Evolutionary conservation across 352 stramenopile species (phyloP).

Genomic region (Phytophthora melonis): DNA sequence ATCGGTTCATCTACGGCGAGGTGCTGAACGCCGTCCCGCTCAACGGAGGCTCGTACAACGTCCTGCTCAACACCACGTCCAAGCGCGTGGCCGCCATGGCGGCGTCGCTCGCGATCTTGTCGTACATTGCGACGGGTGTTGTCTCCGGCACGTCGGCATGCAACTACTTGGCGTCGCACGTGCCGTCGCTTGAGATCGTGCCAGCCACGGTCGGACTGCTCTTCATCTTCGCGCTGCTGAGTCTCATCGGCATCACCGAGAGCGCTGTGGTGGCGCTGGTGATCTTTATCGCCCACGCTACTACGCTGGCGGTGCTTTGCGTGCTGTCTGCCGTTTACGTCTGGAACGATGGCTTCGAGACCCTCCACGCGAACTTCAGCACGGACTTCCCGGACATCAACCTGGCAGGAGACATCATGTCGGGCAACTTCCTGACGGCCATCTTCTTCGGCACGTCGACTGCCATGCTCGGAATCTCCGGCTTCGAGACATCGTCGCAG

Average conservation of each 20-base stretch:
- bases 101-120: slow-evolving; percentile 94
- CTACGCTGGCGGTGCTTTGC: slow-evolving; percentile 86
- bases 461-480: slow-evolving; percentile 96
- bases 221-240: slow-evolving; percentile 93
- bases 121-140: slow-evolving; percentile 96
- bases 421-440: slow-evolving; percentile 85
- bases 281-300: slow-evolving; percentile 93
- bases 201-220: slow-evolving; percentile 86
- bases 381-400: slow-evolving; percentile 92
- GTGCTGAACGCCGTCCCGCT: slow-evolving; percentile 94
- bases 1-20: slow-evolving; percentile 96
- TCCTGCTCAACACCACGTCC: slow-evolving; percentile 95
- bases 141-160: slow-evolving; percentile 89
- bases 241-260: slow-evolving; percentile 93
- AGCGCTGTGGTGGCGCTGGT: slow-evolving; percentile 90
- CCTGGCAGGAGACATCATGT: slow-evolving; percentile 80
- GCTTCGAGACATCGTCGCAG: slow-evolving; percentile 95
- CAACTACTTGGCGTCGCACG: slow-evolving; percentile 87
- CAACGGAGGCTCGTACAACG: slow-evolving; percentile 97
- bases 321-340: slow-evolving; percentile 84
- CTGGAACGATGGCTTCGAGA: slow-evolving; percentile 80
- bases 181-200: slow-evolving; percentile 80
- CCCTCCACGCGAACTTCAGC: slow-evolving; percentile 84
- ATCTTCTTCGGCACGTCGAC: slow-evolving; percentile 93
- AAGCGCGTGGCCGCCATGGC: slow-evolving; percentile 94